phyloP scores from a whole-genome alignment of 805 yeast species.

The Wickerhamiella alocasiicola region DNA sequence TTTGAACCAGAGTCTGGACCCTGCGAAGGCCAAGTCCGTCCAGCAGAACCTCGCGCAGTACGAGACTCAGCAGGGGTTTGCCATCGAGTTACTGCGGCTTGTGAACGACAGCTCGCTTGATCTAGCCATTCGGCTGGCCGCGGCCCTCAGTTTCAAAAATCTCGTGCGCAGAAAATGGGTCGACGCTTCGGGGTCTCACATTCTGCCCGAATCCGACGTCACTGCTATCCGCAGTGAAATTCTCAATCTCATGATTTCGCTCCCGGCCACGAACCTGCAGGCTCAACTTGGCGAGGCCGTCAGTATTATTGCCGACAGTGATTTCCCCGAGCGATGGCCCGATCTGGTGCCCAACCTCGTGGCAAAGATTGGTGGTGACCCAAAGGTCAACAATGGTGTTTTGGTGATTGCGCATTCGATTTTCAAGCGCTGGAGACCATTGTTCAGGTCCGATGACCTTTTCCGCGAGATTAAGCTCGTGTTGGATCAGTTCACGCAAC shows the following conservation, averaged over 20 bases:
- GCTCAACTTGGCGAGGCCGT: conserved; percentile 93
- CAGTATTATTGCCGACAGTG: conserved; percentile 86
- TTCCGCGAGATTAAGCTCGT: conserved; percentile 81
- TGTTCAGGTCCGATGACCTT: conserved; percentile 80
- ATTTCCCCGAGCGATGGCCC: conserved; percentile 87
- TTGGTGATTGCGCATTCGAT: conserved; percentile 88
- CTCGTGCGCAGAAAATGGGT: conserved; percentile 77
- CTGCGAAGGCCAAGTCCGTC: conserved; percentile 24
- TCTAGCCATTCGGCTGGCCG: conserved; percentile 62
- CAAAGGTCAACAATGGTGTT: conserved; percentile 61
- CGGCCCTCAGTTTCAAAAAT: conserved; percentile 82
- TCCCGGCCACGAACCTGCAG: conserved; percentile 56
- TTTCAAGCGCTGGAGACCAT: conserved; percentile 92
- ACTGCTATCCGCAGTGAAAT: conserved; percentile 60
- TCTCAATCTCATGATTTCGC: conserved; percentile 68
- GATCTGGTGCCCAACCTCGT: conserved; percentile 49
- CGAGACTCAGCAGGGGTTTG: conserved; percentile 62
- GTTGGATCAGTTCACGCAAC: conserved; percentile 64
- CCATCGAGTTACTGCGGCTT: conserved; percentile 60
- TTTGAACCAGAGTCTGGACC: conserved; percentile 21
- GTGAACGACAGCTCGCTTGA: conserved; percentile 51
- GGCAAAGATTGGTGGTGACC: conserved; percentile 41
- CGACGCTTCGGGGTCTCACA: conserved; percentile 74
- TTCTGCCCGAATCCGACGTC: conserved; percentile 50
- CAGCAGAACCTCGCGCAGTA: conserved; percentile 50